Conservation (phyloP, 768 basidiomycete genomes). For the Gymnopilus junonius region DNA sequence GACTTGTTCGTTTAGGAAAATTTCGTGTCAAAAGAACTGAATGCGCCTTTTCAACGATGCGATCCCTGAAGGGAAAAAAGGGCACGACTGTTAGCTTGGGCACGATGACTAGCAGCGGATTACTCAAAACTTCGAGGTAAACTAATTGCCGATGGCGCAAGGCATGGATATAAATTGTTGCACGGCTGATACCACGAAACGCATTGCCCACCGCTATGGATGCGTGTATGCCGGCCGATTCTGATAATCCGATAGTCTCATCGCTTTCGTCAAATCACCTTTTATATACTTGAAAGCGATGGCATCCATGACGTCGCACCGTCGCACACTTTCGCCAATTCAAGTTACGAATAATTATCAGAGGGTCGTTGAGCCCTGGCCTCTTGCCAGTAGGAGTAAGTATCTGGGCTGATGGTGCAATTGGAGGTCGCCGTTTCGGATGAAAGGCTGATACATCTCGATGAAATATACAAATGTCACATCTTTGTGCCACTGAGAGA, state of each 20-base stretch:
- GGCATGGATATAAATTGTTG: neutral
- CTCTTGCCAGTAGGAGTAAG: neutral
- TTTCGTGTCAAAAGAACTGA: neutral
- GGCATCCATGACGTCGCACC: neutral
- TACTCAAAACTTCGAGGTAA: neutral
- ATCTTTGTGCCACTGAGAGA: conserved; percentile 5
- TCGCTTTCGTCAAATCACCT: neutral
- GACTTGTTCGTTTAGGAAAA: conserved; percentile 2
- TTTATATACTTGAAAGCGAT: neutral
- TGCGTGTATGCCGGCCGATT: conserved; percentile 1
- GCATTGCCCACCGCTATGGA: neutral
- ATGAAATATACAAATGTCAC: neutral
- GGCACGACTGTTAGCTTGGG: neutral
- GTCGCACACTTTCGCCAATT: conserved; percentile 1
- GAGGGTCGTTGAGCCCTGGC: neutral
- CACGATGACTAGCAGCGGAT: neutral
- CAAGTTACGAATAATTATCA: too few species aligned
- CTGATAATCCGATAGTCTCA: neutral
- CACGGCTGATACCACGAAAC: neutral
- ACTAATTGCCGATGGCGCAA: neutral
- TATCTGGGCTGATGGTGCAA: neutral
- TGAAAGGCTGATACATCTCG: conserved; percentile 1
- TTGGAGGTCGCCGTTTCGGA: neutral
- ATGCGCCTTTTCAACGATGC: neutral
- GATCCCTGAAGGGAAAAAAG: too few species aligned